A percentile compares a stretch with the other conserved stretches of the same genome.
Evolutionary conservation across 176 grass and related monocot species (phyloP).

Genomic region (Hsuehochloa calcarea): DNA sequence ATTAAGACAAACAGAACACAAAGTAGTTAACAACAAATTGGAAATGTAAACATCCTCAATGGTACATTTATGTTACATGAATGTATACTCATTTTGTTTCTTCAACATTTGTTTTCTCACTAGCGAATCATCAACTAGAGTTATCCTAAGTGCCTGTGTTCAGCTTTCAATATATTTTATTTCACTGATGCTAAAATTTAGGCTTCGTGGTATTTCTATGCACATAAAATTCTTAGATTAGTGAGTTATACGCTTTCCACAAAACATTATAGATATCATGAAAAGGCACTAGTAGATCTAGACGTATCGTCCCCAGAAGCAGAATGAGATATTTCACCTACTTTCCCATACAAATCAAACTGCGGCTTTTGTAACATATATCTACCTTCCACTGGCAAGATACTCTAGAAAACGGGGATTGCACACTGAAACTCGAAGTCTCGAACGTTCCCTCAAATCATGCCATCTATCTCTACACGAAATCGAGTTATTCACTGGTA

Average conservation of each 20-base stretch:
- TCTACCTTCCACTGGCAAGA: not conserved
- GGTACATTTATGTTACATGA: not conserved
- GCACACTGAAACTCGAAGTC: not conserved
- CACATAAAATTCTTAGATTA: not conserved
- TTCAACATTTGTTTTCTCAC: not conserved
- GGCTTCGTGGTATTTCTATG: not conserved
- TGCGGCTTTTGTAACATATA: not conserved
- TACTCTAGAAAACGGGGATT: not conserved
- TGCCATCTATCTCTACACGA: not conserved
- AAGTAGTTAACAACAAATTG: not conserved
- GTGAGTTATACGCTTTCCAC: not conserved
- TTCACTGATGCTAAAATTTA: not conserved
- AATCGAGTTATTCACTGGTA: not conserved
- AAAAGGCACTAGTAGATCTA: not conserved
- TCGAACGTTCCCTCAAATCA: not conserved
- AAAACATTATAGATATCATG: not conserved
- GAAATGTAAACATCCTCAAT: not conserved
- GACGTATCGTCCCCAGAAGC: not conserved
- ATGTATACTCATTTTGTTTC: conserved; percentile 8
- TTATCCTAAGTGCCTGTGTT: not conserved
- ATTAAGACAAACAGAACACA: not conserved
- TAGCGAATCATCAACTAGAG: conserved; percentile 24
- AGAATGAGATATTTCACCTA: conserved; percentile 15
- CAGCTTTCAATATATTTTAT: conserved; percentile 6
- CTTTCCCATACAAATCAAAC: conserved; percentile 14